phyloP scores from a whole-genome alignment of 345 rosid species.

The Linum usitatissimum region DNA sequence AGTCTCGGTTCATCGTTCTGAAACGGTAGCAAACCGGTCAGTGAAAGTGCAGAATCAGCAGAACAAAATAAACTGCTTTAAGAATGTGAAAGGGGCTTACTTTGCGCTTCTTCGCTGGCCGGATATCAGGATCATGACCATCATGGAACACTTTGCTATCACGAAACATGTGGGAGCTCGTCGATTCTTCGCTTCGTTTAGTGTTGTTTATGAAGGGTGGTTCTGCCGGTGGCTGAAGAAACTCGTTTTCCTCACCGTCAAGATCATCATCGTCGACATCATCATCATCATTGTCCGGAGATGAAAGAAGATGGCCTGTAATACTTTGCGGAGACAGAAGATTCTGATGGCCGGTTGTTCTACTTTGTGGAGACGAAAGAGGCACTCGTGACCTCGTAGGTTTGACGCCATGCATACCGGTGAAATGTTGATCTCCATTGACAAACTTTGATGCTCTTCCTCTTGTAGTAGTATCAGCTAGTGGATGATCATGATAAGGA shows the following conservation, averaged over 20 bases:
- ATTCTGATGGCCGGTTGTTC: not conserved
- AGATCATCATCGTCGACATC: constrained; percentile 43
- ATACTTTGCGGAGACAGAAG: constrained; percentile 51
- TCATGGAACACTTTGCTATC: constrained; percentile 29
- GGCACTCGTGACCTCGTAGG: constrained; percentile 47
- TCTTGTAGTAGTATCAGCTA: constrained; percentile 37
- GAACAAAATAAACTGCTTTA: not conserved
- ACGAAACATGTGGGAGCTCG: constrained; percentile 27
- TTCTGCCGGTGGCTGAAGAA: constrained; percentile 19
- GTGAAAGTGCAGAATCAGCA: not conserved
- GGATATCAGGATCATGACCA: constrained; percentile 30
- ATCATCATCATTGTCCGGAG: constrained; percentile 16
- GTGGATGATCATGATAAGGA: constrained; percentile 43
- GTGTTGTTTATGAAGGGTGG: constrained; percentile 31
- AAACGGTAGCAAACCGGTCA: constrained; percentile 14
- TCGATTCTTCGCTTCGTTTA: constrained; percentile 27
- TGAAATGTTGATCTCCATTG: constrained; percentile 50
- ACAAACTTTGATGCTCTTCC: constrained; percentile 38
- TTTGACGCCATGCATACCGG: constrained; percentile 30
- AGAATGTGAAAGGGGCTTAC: constrained; percentile 12
- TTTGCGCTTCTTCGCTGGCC: constrained; percentile 48
- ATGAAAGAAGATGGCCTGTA: constrained; percentile 35
- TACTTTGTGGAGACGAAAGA: constrained; percentile 49
- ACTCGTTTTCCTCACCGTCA: constrained; percentile 11
- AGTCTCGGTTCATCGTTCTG: constrained; percentile 60